phyloP scores from a whole-genome alignment of 2,329 filamentous ascomycete genomes.

The Phialocephala sp. region DNA sequence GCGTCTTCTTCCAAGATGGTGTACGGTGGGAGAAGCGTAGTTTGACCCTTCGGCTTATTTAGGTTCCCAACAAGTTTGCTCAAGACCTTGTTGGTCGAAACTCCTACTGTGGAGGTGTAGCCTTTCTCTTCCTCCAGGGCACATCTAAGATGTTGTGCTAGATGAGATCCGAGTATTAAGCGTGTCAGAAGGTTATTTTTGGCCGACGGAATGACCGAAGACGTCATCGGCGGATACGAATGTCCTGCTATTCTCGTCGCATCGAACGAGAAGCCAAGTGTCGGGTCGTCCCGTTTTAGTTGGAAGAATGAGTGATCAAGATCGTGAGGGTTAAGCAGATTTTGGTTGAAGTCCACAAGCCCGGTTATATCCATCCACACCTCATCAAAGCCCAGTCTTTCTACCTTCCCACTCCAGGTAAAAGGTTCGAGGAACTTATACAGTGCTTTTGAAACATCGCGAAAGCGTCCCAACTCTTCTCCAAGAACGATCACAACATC shows the following conservation, averaged over 20 bases:
- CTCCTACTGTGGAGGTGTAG: slow-evolving; percentile 86
- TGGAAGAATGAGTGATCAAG: slow-evolving; percentile 78
- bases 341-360: slow-evolving; percentile 81
- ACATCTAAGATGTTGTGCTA: slow-evolving; percentile 75
- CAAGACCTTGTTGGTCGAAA: slow-evolving; percentile 85
- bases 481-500: slow-evolving; percentile 86
- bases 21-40: slow-evolving; percentile 75
- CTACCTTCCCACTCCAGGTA: slow-evolving; percentile 79
- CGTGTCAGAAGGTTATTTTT: slow-evolving; percentile 47
- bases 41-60: slow-evolving; percentile 89
- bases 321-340: slow-evolving; percentile 70
- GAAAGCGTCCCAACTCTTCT: slow-evolving; percentile 84
- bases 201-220: slow-evolving; percentile 36
- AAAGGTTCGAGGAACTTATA: slow-evolving; percentile 74
- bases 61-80: slow-evolving; percentile 83
- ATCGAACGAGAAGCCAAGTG: slow-evolving; percentile 81
- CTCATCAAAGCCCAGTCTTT: slow-evolving; percentile 90
- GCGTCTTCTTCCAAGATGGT: slow-evolving; percentile 35
- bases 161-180: slow-evolving; percentile 78
- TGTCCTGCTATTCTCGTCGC: slow-evolving; percentile 70
- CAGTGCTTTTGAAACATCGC: slow-evolving; percentile 82
- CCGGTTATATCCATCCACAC: slow-evolving; percentile 78
- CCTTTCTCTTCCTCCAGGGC: slow-evolving; percentile 77
- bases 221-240: slow-evolving; percentile 28
- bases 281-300: slow-evolving; percentile 74